Conservation (phyloP, 345 rosid genomes). For the Brassica cretica region DNA sequence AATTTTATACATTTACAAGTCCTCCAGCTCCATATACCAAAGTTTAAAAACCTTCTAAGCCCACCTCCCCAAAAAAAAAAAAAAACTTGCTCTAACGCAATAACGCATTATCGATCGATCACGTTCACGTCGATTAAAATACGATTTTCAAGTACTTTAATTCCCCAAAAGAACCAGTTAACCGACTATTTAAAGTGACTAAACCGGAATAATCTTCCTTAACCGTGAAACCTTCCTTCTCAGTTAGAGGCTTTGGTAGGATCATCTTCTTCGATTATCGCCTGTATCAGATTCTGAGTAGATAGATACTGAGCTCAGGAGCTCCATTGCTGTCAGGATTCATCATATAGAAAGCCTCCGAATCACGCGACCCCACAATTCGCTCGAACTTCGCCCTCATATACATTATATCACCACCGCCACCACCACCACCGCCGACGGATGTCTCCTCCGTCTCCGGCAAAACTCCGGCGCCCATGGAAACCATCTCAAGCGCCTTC, state of each 20-base stretch:
- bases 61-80: constrained; percentile 1
- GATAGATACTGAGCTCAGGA: constrained; percentile 91
- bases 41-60: constrained; percentile 29
- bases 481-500: constrained; percentile 88
- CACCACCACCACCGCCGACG: constrained; percentile 31
- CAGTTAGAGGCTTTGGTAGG: background rate
- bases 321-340: constrained; percentile 98
- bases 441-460: constrained; percentile 48
- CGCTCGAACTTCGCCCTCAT: constrained; percentile 96
- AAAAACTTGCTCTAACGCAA: constrained; percentile 15
- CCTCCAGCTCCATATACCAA: constrained; percentile 36
- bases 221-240: background rate
- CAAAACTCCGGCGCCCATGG: constrained; percentile 98
- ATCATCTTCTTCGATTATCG: constrained; percentile 3
- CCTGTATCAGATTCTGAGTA: constrained; percentile 70
- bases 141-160: background rate
- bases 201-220: constrained; percentile 14
- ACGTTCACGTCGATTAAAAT: constrained; percentile 23
- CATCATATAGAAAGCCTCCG: constrained; percentile 99
- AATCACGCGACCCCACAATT: constrained; percentile 94
- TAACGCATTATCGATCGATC: constrained; percentile 15
- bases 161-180: background rate
- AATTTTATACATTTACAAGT: constrained; percentile 39
- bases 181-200: constrained; percentile 22
- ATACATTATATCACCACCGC: constrained; percentile 56